Percentiles rank a stretch among this genome's conserved stretches.
phyloP scores from a whole-genome alignment of 2,329 filamentous ascomycete species.

The Penicillium sp. region DNA sequence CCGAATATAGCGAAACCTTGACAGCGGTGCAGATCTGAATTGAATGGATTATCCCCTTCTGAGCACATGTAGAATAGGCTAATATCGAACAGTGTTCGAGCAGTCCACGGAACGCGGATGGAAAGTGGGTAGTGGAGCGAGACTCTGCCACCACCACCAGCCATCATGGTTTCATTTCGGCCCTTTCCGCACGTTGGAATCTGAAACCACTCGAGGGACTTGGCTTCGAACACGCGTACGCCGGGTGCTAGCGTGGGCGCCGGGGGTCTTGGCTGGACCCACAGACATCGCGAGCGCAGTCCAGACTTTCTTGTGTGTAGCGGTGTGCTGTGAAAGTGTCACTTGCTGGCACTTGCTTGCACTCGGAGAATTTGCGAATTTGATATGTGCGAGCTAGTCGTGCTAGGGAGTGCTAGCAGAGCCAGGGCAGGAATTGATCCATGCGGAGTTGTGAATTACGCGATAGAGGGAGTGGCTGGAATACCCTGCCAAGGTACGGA shows the following conservation, averaged over 20 bases:
- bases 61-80: background rate
- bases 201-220: conserved; percentile 24
- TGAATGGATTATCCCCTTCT: background rate
- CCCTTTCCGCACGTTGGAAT: conserved; percentile 22
- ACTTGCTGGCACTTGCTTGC: background rate
- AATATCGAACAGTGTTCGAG: background rate
- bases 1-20: conserved; percentile 8
- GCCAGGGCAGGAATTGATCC: background rate
- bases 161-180: conserved; percentile 11
- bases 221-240: conserved; percentile 27
- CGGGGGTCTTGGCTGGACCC: conserved; percentile 21
- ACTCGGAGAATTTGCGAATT: conserved; percentile 2
- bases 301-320: conserved; percentile 4
- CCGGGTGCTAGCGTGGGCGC: conserved; percentile 20
- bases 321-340: conserved; percentile 10
- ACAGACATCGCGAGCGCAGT: conserved; percentile 9
- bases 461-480: too few species aligned
- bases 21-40: conserved; percentile 4
- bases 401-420: too few species aligned
- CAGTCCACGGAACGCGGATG: background rate
- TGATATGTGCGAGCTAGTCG: background rate
- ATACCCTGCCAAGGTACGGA: too few species aligned
- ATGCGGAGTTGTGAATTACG: too few species aligned
- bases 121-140: background rate
- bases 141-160: conserved; percentile 4